Evolutionary conservation across 768 basidiomycete species (phyloP), one percentile per base, ranked within the genome.

Genomic region (Russula olivacea): DNA sequence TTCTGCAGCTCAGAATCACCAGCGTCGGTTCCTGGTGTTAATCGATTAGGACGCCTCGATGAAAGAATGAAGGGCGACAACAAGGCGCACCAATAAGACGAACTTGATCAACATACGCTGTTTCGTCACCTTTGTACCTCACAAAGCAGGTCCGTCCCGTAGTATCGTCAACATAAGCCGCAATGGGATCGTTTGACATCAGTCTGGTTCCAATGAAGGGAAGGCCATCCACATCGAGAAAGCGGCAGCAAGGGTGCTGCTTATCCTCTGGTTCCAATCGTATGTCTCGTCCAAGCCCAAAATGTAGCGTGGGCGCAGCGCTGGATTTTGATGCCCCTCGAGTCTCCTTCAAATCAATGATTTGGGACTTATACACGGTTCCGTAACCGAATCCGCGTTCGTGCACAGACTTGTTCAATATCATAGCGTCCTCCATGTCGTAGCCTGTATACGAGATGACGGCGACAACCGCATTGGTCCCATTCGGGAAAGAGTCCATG

Each of bases 371-470:
- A 80, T 98, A 98, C 36, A 99, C 85, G 1, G 94, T 92, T 30
- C 97, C 97, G 72, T 98, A 96, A 1, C 82, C 94, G 72, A 99
- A 99, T 0, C 97, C 97, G 36, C 97, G 88, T 76, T 99, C 97
- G 72, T 99, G 94, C 3, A 93, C 89, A 1, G 95, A 98, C 76
- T 99, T 99, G 75, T 99, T 99, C 56, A 99, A 78, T 68, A 99
- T 99, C 97, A 99, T 99, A 68, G 97, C 97, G 70, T 99, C 97
- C 77, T 99, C 97, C 97, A 99, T 99, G 74, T 99, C 97, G 75
- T 99, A 99, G 4, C 97, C 97, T 4, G 97, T 99, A 72, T 99
- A 99, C 0, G 97, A 99, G 69, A 99, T 98, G 71, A 99, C 97
- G n/a, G 97, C 97, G 54, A 99, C 97, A 63, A 99, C 80, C 21